Evolutionary conservation across 306 rosid species (phyloP), one percentile per base, ranked within the genome.

Genomic region (Cucurbita ficifolia): DNA sequence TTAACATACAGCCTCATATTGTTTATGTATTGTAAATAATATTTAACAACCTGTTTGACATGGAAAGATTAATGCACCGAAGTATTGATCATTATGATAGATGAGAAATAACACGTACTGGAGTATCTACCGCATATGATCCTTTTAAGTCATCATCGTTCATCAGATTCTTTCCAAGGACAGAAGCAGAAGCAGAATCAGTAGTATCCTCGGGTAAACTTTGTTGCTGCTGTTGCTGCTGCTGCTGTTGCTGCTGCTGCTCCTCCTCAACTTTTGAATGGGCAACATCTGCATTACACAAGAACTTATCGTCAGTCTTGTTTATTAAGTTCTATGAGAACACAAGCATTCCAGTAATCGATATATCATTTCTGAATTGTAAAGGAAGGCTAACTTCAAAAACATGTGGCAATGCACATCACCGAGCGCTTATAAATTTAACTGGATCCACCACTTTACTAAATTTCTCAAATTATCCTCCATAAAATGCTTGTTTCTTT

Each of bases 121-220:
- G 76, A 80, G 91, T 76, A 82, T 90, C 97, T 21, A 78, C 65
- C 39, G 82, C 59, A 86, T 83, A 84, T 39, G 94, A 33, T 81
- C 86, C 83, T 82, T 86, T 90, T 86, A 89, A 75, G 79, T 94
- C 97, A 83, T 94, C 98, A 68, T 90, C 97, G 29, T 77, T 87
- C 81, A 84, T 72, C 74, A 85, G 87, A 86, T 79, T 94, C 84
- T 90, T 94, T 78, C 84, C 87, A 16, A 86, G 76, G 77, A 89
- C 95, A 81, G 87, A 73, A 83, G 80, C 80, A 71, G 33, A 29
- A 29, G 33, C 33, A 29, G 33, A 29, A 29, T 90, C 97, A 5
- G 77, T 60, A 36, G 92, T 75, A 54, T 94, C 96, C 54, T 94
- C 98, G 51, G 86, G 78, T 76, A 84, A 64, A 85, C 65, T 87